Conservation (phyloP, 108 stramenopile species). For the Cyclostephanos invisitatus region DNA sequence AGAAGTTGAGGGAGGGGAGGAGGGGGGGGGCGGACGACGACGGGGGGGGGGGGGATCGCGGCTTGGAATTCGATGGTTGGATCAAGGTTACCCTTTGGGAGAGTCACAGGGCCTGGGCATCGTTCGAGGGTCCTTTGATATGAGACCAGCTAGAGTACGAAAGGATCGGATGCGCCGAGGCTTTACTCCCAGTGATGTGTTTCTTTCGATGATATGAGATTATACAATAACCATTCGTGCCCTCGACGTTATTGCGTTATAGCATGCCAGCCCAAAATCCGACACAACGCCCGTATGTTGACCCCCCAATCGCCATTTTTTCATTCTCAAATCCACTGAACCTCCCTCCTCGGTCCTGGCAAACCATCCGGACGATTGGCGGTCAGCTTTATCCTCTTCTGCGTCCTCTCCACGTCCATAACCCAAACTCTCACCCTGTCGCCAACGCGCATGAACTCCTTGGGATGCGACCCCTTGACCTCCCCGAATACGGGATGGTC, state of each 20-base stretch:
- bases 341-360: slow-evolving; percentile 76
- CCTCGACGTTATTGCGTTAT: too few relatives aligned
- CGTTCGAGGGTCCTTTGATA: slow-evolving; percentile 62
- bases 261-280: too few relatives aligned
- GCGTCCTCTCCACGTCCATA: slow-evolving; percentile 69
- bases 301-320: not conserved
- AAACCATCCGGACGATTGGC: slow-evolving; percentile 69
- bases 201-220: too few relatives aligned
- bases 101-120: slow-evolving; percentile 94
- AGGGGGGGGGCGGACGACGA: not conserved
- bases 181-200: too few relatives aligned
- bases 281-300: too few relatives aligned
- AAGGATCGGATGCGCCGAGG: not conserved
- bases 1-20: slow-evolving; percentile 47
- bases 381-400: slow-evolving; percentile 74
- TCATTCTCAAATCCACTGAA: slow-evolving; percentile 42
- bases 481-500: slow-evolving; percentile 84
- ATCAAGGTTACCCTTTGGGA: slow-evolving; percentile 92
- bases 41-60: slow-evolving; percentile 4
- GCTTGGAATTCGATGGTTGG: slow-evolving; percentile 77
- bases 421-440: slow-evolving; percentile 87
- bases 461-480: slow-evolving; percentile 56
- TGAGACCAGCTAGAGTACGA: not conserved
- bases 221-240: too few relatives aligned
- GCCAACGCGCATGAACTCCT: slow-evolving; percentile 68